Evolutionary conservation across 2,329 filamentous ascomycete species (phyloP).

Genomic region (Pyrenophora seminiperda): DNA sequence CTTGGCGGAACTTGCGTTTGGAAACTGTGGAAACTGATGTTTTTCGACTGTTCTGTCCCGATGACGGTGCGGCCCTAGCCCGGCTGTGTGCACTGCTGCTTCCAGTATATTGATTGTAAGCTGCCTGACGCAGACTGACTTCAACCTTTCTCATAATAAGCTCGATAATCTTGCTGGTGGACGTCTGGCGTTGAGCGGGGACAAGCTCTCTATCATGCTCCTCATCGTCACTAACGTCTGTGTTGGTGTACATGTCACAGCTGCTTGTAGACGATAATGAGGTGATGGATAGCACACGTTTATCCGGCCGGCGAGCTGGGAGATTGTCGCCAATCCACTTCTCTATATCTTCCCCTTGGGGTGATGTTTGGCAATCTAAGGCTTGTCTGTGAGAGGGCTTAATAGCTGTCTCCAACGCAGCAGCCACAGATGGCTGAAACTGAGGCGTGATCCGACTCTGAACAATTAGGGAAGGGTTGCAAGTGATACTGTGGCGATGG

Average conservation of each 20-base stretch:
- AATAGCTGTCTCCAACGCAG: neutral
- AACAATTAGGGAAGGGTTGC: constrained; percentile 1
- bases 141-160: constrained; percentile 39
- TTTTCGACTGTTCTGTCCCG: constrained; percentile 19
- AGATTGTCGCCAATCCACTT: constrained; percentile 35
- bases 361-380: neutral
- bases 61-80: neutral
- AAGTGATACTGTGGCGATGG: neutral
- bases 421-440: neutral
- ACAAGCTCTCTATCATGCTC: constrained; percentile 2
- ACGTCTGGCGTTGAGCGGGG: constrained; percentile 16
- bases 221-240: constrained; percentile 35
- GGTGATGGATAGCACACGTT: constrained; percentile 33
- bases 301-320: constrained; percentile 25
- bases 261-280: constrained; percentile 38
- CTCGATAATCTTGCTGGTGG: constrained; percentile 33
- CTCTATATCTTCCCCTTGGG: constrained; percentile 28
- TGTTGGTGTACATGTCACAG: constrained; percentile 37
- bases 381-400: neutral
- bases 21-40: constrained; percentile 20
- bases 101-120: constrained; percentile 31
- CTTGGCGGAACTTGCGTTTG: constrained; percentile 32
- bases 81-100: constrained; percentile 13
- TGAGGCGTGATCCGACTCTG: neutral
- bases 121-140: constrained; percentile 30